A percentile compares a stretch with the other conserved stretches of the same genome.
Conservation (phyloP, 345 rosid species). For the Salix suchowensis region DNA sequence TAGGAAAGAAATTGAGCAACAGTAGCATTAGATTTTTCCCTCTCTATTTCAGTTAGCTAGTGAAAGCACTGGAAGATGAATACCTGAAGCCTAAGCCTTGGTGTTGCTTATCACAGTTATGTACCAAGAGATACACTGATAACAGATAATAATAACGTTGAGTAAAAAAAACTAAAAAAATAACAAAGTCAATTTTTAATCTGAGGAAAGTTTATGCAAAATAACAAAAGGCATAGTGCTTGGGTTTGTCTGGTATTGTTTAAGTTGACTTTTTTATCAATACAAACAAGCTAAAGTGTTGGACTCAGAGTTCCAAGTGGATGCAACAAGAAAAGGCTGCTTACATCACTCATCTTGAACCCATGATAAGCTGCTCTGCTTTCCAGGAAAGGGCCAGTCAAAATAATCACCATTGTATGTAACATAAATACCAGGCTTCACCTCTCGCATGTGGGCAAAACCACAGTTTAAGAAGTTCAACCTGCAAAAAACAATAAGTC, state of each 20-base stretch:
- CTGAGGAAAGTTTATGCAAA: background rate
- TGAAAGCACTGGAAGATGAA: background rate
- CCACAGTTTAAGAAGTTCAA: constrained; percentile 75
- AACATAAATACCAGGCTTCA: constrained; percentile 93
- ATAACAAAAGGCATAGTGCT: background rate
- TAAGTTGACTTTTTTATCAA: background rate
- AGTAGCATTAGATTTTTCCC: no score
- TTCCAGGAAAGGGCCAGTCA: constrained; percentile 98
- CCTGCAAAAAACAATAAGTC: constrained; percentile 43
- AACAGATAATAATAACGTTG: background rate
- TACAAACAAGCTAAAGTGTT: background rate
- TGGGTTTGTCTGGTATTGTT: background rate
- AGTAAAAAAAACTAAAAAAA: background rate
- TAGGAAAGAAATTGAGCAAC: no score
- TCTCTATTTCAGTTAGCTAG: no score
- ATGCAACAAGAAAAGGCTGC: constrained; percentile 15
- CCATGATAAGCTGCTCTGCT: constrained; percentile 89
- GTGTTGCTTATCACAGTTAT: background rate
- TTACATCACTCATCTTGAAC: constrained; percentile 75
- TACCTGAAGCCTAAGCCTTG: background rate
- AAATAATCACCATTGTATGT: constrained; percentile 93
- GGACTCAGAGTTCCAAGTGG: background rate
- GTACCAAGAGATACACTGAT: background rate
- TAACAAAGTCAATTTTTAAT: background rate
- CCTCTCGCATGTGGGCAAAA: constrained; percentile 88